Evolutionary conservation across 169 alveolate genomes (phyloP).

Genomic region (Cryptosporidium canis): DNA sequence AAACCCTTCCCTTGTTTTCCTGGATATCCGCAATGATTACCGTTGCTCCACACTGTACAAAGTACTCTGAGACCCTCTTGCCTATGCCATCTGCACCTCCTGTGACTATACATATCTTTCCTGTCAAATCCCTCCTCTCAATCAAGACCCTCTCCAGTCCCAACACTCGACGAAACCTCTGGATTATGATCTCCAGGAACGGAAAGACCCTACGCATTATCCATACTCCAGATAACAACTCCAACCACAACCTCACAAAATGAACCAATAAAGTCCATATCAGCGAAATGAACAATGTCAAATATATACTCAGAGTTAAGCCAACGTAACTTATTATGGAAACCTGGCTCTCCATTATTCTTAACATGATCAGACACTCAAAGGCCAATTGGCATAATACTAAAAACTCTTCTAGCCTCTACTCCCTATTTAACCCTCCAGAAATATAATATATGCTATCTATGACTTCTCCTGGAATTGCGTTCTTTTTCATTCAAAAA

Average conservation of each 20-base stretch:
- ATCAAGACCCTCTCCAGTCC: neutral
- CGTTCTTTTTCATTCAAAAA: too few species aligned
- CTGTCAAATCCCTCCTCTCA: slow-evolving; percentile 22
- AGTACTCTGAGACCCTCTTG: slow-evolving; percentile 7
- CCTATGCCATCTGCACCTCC: slow-evolving; percentile 72
- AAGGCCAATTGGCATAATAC: neutral
- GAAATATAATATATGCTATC: too few species aligned
- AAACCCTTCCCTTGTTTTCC: slow-evolving; percentile 33
- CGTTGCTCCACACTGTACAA: slow-evolving; percentile 56
- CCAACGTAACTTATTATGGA: neutral
- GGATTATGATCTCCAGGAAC: neutral
- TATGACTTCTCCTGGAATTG: too few species aligned
- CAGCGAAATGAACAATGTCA: slow-evolving; percentile 10
- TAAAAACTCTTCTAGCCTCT: neutral
- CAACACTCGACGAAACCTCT: neutral
- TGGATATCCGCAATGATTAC: slow-evolving; percentile 57
- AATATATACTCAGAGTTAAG: neutral
- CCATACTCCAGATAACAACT: neutral
- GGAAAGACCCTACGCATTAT: slow-evolving; percentile 7
- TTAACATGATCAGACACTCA: neutral
- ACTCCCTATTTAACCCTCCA: too few species aligned
- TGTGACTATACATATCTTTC: slow-evolving; percentile 59
- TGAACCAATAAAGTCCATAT: slow-evolving; percentile 7
- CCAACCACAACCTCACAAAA: neutral
- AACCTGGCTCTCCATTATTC: neutral